Evolutionary conservation across 2,329 filamentous ascomycete genomes (phyloP), one percentile per base, ranked within the genome.

Genomic region (Colletotrichum phormii): DNA sequence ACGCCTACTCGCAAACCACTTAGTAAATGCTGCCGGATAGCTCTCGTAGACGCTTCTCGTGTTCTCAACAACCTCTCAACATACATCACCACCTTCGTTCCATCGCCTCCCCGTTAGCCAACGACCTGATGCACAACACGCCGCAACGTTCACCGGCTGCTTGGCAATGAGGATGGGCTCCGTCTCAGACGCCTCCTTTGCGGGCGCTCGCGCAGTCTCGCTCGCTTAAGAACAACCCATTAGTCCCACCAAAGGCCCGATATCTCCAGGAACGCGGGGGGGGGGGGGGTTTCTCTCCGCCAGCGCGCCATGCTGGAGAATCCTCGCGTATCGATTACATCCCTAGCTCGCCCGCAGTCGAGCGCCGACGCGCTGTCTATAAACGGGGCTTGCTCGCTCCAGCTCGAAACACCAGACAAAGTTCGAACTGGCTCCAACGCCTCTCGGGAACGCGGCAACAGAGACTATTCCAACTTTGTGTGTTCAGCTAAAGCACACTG

Each of bases 211-310:
- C 51, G 24, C 13, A 22, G 42, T 22, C n/a, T 29, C 26, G 26
- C 37, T 49, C 42, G 59, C 59, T 31, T 49, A 18, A 12, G 31
- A 13, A n/a, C 3, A 42, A 42, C n/a, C 33, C 31, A 42, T 26
- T n/a, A 51, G 65, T 63, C 49, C 65, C 58, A 68, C 65, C 33
- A 54, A 63, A 63, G 65, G 65, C 31, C 65, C 65, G 58, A 68
- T 68, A 62, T 68, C 65, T 68, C 42, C 26, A 62, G 42, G 15
- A 62, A 51, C 59, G 42, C 42, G 37, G n/a, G n/a, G n/a, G n/a
- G n/a, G n/a, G n/a, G n/a, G 59, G 59, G 59, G 59, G 59, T 61
- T 49, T 35, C 6, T 61, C 37, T 49, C 29, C 59, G 35, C 59
- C 59, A 29, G 24, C 11, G 37, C 37, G 37, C 37, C 37, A 18